A percentile compares a stretch with the other conserved stretches of the same genome.
Conservation (phyloP, 148 eudicot genomes). For the Camellia sinensis region DNA sequence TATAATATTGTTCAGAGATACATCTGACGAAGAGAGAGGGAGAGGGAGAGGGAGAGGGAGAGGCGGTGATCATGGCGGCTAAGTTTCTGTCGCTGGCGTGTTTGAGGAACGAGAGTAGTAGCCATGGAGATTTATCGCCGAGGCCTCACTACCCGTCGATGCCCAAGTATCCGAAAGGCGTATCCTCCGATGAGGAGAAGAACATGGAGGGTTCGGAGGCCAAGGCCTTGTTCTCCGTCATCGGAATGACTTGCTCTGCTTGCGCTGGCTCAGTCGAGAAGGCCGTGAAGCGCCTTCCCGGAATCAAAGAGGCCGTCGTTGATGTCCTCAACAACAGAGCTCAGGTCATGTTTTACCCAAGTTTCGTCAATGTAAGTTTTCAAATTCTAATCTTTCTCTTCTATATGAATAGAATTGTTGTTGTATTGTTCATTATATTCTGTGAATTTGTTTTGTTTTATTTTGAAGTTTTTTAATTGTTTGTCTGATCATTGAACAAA, state of each 20-base stretch:
- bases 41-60: constrained; percentile 8
- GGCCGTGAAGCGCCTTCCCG: constrained; percentile 72
- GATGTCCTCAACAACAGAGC: constrained; percentile 71
- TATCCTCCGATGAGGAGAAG: constrained; percentile 32
- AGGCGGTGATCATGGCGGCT: constrained; percentile 28
- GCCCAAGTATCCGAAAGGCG: constrained; percentile 73
- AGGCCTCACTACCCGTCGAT: constrained; percentile 77
- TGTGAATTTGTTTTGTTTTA: too few species aligned
- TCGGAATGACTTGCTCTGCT: constrained; percentile 84
- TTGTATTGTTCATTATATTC: too few species aligned
- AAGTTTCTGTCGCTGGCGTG: constrained; percentile 47
- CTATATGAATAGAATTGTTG: not conserved
- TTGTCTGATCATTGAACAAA: not conserved
- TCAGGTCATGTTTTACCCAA: constrained; percentile 59
- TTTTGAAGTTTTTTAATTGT: not conserved
- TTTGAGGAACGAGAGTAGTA: constrained; percentile 26
- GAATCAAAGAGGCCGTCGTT: constrained; percentile 65
- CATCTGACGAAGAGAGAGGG: not conserved
- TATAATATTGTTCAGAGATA: not conserved
- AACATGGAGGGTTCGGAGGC: constrained; percentile 37
- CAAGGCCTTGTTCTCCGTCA: constrained; percentile 59
- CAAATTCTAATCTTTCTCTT: not conserved
- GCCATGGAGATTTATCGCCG: constrained; percentile 36
- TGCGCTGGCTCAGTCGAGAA: constrained; percentile 84
- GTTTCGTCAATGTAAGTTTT: constrained; percentile 59